Base-by-base conservation (phyloP, 2,329 filamentous ascomycete genomes). In the Arthroderma uncinatum region DNA sequence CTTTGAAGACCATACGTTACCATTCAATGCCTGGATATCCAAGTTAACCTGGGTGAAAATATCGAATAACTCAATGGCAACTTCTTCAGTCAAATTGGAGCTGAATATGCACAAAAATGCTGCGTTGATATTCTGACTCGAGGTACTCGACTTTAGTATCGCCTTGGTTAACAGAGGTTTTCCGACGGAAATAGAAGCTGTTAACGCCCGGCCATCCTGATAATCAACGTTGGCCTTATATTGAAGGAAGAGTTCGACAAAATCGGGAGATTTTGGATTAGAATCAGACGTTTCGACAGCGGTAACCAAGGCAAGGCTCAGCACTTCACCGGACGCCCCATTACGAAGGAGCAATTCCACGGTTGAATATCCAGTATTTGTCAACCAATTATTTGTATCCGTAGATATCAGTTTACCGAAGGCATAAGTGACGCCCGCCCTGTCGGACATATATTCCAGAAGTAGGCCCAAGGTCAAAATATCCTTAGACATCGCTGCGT, bases 21-120 rank as follows among this genome's bases (percentile, higher is more conserved):
- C 47, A 33, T 58, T 58, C 16, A 60, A 9, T 30, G 56, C 40
- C 14, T 54, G 55, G 55, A 62, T 53, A 10, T 53, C 55, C 25
- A 53, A 44, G 3, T 33, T 36, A 16, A 19, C 16, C 50, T 58
- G 12, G 0, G 75, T 70, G 14, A 83, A 82, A 7, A 81, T 65
- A 1, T 71, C 69, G 39, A 83, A 76, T 3, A 83, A 69, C 2
- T 76, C 72, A 36, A 82, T 64, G 1, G 75, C 73, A 1, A 76
- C 72, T 0, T 80, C 76, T 58, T 83, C 79, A 1, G 75, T 65
- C 0, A 79, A 65, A 0, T 74, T 71, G 0, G 75, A 75, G 48
- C 78, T 76, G 53, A 86, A 79, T 1, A 85, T 76, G 34, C 73
- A 76, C 19, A 80, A 78, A 55, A 86, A 79, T 0, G 79, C 79